Percentiles rank a stretch among this genome's conserved stretches.
Evolutionary conservation across 179 eudicot species (phyloP).

Genomic region (Silene noctiflora): DNA sequence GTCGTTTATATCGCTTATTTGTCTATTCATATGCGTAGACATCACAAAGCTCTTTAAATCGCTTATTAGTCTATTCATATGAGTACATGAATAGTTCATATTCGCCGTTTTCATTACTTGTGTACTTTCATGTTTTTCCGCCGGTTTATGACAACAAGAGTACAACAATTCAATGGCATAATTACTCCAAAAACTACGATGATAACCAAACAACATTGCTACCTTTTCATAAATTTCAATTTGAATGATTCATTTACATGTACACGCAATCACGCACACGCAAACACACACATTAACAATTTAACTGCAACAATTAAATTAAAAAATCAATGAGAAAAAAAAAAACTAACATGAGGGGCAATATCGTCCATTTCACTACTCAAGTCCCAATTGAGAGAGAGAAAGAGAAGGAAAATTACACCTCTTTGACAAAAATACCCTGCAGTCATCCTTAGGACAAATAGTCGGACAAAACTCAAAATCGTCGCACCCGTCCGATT

Average conservation of each 20-base stretch:
- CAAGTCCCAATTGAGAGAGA: background rate
- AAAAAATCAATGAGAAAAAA: no score
- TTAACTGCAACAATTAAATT: no score
- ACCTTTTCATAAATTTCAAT: background rate
- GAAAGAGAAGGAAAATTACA: constrained; percentile 11
- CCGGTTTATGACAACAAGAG: no score
- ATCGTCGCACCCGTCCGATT: constrained; percentile 76
- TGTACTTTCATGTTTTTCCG: no score
- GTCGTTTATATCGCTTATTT: no score
- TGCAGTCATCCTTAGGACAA: constrained; percentile 79
- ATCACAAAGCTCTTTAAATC: no score
- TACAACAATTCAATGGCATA: no score
- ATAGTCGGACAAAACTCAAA: constrained; percentile 67
- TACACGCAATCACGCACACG: background rate
- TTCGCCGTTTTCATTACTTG: no score
- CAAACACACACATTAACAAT: background rate
- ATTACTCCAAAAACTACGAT: no score
- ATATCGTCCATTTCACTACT: constrained; percentile 2
- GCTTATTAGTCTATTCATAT: no score
- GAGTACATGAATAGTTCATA: no score
- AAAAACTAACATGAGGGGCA: background rate
- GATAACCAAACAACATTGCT: background rate
- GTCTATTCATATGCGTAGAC: no score
- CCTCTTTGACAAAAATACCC: constrained; percentile 41
- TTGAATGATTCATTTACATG: background rate